Conservation (phyloP, 768 basidiomycete species). For the Pholiota microspora region DNA sequence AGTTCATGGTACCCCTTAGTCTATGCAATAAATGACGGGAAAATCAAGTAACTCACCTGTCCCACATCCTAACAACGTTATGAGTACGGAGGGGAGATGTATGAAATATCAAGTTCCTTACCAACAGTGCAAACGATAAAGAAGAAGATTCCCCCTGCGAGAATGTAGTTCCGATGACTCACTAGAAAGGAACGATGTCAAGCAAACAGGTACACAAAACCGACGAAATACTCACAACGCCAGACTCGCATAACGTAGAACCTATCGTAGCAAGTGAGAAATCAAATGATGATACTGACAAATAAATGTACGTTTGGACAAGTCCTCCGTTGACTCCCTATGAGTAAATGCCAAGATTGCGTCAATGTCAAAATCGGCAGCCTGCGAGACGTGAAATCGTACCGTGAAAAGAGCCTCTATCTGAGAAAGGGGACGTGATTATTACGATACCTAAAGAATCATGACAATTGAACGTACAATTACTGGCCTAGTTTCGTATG, state of each 20-base stretch:
- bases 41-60: slow-evolving; percentile 24
- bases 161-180: slow-evolving; percentile 37
- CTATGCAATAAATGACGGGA: not conserved
- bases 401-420: slow-evolving; percentile 48
- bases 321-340: slow-evolving; percentile 50
- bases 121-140: slow-evolving; percentile 31
- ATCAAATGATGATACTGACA: not conserved
- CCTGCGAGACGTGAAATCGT: slow-evolving; percentile 11
- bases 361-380: too few relatives aligned
- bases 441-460: not conserved
- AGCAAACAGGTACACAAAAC: not conserved
- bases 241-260: slow-evolving; percentile 52
- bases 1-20: not conserved
- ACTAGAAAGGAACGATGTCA: slow-evolving; percentile 21
- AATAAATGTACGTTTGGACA: slow-evolving; percentile 44
- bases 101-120: slow-evolving; percentile 11
- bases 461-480: slow-evolving; percentile 26
- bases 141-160: slow-evolving; percentile 29
- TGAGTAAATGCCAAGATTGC: not conserved
- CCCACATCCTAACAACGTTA: slow-evolving; percentile 26
- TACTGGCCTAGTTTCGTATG: slow-evolving; percentile 31
- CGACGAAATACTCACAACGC: slow-evolving; percentile 30
- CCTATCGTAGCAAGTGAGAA: slow-evolving; percentile 19
- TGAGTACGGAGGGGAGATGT: not conserved
- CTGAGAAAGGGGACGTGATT: slow-evolving; percentile 20